These are phyloP conservation scores for Fallopia convolvulus DNA, from an alignment of 148 eudicot genomes.

Conservation along the genomic window DNA sequence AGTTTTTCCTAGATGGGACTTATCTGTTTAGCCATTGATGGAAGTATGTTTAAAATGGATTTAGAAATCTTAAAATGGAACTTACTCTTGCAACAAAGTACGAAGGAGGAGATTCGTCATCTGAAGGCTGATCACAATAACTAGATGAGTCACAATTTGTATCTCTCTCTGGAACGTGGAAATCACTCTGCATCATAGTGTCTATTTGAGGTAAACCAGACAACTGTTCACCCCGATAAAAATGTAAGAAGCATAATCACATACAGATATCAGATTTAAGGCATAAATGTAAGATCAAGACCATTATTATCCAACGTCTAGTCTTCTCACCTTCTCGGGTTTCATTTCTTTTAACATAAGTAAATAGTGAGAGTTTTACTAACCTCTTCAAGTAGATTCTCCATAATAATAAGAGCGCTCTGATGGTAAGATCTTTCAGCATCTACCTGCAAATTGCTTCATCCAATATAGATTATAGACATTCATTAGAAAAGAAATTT, in stretches of 20 bases:
- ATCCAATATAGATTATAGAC: conserved; percentile 8
- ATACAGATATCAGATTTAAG: background rate
- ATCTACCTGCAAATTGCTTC: conserved; percentile 41
- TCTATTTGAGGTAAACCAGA: conserved; percentile 22
- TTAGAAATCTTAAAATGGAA: background rate
- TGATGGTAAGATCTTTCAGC: conserved; percentile 77
- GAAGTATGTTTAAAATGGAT: background rate
- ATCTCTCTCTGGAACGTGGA: conserved; percentile 16
- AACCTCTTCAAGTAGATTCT: conserved; percentile 64
- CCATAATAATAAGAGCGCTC: conserved; percentile 41
- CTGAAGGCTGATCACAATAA: conserved; percentile 20
- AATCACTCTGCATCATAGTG: conserved; percentile 18
- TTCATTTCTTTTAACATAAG: background rate
- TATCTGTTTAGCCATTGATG: background rate
- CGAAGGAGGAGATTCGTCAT: conserved; percentile 17
- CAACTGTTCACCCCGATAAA: conserved; percentile 34
- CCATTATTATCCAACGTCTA: background rate
- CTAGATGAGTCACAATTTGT: background rate
- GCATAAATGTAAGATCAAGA: background rate
- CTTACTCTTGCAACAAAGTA: conserved; percentile 65
- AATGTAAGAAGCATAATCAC: background rate
- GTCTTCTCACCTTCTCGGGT: background rate
- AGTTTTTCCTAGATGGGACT: background rate
- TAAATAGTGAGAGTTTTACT: conserved; percentile 13
- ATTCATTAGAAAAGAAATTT: background rate